Base-by-base conservation (phyloP, 2,329 filamentous ascomycete genomes). In the Xylariaceae sp. region DNA sequence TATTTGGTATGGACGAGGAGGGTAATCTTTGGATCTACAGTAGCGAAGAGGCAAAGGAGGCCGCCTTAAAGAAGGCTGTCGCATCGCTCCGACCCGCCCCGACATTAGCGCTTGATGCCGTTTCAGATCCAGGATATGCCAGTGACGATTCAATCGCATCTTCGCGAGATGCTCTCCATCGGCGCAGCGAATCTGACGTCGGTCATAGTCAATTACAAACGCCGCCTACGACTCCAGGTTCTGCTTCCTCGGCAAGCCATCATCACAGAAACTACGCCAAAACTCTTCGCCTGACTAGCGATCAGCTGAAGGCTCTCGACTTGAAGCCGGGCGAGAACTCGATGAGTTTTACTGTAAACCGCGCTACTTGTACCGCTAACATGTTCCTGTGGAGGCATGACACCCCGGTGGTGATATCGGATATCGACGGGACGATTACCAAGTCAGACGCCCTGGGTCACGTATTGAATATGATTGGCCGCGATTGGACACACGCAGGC, bases 11-110 rank as follows among this genome's bases (percentile, higher is more conserved):
- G 50, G 94, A 99, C 71, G 92, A 96, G 70, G 86, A 94, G 61
- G 94, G 94, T 5, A 99, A 99, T 69, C 80, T 99, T n/a, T 97
- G 94, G 93, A 97, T 99, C 66, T 99, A 99, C 77, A 94, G 92
- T 75, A 97, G 92, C 68, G 92, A 97, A 73, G 92, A 96, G 70
- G 92, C 94, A 23, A 97, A 97, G 71, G 88, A 94, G 68, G 88
- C 89, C 5, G 93, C 93, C 37, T 88, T 88, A 77, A 87, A 88
- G 72, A 82, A 77, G 67, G 82, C 81, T 62, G 80, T 83, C 58
- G 76, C 78, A 6, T 76, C 79, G 8, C 70, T 82, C 52, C 75
- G 77, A 15, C 73, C 76, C 8, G 73, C 76, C 13, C 73, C 75
- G 11, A 78, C 85, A 44, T 77, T 84, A 17, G 83, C 84, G 15